Base-by-base conservation (phyloP, 2,329 filamentous ascomycete species). In the Aspergillus ochraceus region DNA sequence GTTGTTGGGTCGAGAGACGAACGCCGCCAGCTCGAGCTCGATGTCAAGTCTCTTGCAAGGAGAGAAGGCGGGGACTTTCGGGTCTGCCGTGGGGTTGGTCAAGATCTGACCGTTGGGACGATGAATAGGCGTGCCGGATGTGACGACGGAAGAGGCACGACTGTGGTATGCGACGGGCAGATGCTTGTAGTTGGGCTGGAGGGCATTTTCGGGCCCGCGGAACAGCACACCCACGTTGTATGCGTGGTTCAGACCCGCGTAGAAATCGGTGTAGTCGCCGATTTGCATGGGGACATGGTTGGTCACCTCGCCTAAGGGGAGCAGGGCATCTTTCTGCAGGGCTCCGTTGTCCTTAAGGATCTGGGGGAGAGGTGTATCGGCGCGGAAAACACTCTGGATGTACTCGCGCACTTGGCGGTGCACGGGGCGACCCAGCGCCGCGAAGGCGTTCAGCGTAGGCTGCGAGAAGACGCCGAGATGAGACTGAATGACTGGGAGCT, bases 251-350 rank as follows among this genome's bases (percentile, higher is more conserved):
- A 88, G 79, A 14, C 91, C 91, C 10, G 89, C 90, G 71, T 91
- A 95, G 79, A 95, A 95, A 75, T 95, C 91, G 1, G 90, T 91
- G 74, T 94, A 95, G 73, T 94, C 90, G 26, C 90, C 89, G 66
- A 94, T 91, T 57, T 83, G 81, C 85, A 95, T 87, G 2, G 91
- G 91, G 8, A 94, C 70, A 69, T 93, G 89, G 70, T 84, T 87
- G 63, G 81, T 84, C 52, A 88, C 84, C 20, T 86, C 78, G 4
- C 80, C 78, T 52, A 87, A 81, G 0, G 83, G 84, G 3, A 92
- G 62, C 12, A 94, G 74, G 0, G 83, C 85, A 55, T 81, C 77
- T 58, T 84, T 77, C 60, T 86, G 84, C 19, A 90, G 76, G 0
- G 75, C 68, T 2, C 74, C 71, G 68, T 92, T 90, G 58, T 87